phyloP scores from a whole-genome alignment of 2,329 filamentous ascomycete species.

The Aspergillus costaricaensis region DNA sequence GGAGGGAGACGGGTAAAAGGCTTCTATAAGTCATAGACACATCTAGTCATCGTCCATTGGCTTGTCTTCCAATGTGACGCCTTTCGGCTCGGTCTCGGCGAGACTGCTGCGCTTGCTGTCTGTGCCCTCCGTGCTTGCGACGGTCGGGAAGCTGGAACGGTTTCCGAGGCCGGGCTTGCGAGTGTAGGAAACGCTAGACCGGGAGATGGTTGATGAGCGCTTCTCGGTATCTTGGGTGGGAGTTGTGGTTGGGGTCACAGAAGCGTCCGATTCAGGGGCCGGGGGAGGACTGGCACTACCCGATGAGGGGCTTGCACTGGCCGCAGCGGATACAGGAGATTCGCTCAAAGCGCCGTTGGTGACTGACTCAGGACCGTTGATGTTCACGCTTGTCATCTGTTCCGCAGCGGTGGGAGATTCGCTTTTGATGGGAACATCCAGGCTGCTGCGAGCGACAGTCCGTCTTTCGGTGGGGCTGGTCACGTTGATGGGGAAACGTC shows the following conservation, averaged over 20 bases:
- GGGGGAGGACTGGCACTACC: slow-evolving; percentile 33
- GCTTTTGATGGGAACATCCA: slow-evolving; percentile 75
- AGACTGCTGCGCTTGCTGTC: slow-evolving; percentile 40
- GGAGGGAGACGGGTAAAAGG: background rate
- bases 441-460: slow-evolving; percentile 63
- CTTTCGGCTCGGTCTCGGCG: slow-evolving; percentile 43
- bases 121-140: slow-evolving; percentile 26
- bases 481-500: slow-evolving; percentile 80
- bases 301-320: slow-evolving; percentile 28
- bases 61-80: slow-evolving; percentile 71
- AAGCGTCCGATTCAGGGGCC: slow-evolving; percentile 34
- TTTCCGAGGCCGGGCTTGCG: slow-evolving; percentile 52
- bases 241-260: slow-evolving; percentile 37
- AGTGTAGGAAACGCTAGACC: slow-evolving; percentile 53
- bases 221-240: slow-evolving; percentile 54
- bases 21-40: background rate
- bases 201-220: slow-evolving; percentile 61
- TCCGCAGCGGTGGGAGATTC: slow-evolving; percentile 45
- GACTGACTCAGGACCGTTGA: slow-evolving; percentile 30
- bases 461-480: slow-evolving; percentile 57
- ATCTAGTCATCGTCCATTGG: slow-evolving; percentile 67
- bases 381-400: slow-evolving; percentile 29
- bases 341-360: slow-evolving; percentile 47
- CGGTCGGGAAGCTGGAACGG: slow-evolving; percentile 35
- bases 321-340: slow-evolving; percentile 29